Evolutionary conservation across 2,329 filamentous ascomycete species (phyloP).

Genomic region (Trichoderma pleuroti): DNA sequence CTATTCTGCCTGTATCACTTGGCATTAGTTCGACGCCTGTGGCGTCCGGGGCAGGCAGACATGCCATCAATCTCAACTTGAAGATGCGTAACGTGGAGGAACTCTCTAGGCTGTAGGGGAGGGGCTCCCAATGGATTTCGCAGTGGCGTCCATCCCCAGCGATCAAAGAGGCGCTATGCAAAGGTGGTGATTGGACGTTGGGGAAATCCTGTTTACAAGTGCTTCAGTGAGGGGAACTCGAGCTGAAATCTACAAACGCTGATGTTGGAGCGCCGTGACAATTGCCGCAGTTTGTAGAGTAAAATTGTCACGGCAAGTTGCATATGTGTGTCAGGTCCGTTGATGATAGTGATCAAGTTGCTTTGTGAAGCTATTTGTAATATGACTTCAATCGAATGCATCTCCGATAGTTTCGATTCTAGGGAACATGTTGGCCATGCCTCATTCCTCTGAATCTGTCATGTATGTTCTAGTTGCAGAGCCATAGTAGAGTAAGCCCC

Average conservation of each 20-base stretch:
- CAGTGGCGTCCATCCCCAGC: background rate
- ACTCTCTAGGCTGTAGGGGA: background rate
- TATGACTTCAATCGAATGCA: background rate
- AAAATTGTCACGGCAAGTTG: background rate
- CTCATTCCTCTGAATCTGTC: background rate
- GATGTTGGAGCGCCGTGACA: background rate
- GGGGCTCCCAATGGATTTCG: background rate
- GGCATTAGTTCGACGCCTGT: constrained; percentile 9
- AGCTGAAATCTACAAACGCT: background rate
- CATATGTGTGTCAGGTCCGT: background rate
- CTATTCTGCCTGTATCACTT: background rate
- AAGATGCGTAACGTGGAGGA: background rate
- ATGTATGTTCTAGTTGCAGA: background rate
- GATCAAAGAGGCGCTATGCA: background rate
- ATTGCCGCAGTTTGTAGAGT: background rate
- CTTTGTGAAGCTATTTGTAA: background rate
- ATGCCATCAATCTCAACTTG: background rate
- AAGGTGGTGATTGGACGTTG: background rate
- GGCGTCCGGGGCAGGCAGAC: background rate
- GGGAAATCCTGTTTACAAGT: background rate
- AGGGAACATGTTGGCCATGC: background rate
- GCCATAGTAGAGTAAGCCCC: background rate
- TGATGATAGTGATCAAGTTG: background rate
- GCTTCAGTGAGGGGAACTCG: background rate
- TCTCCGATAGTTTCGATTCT: background rate